These are phyloP conservation scores for Paraphoma chrysanthemicola DNA, from an alignment of 2,329 filamentous ascomycete genomes.

Conservation along the genomic window DNA sequence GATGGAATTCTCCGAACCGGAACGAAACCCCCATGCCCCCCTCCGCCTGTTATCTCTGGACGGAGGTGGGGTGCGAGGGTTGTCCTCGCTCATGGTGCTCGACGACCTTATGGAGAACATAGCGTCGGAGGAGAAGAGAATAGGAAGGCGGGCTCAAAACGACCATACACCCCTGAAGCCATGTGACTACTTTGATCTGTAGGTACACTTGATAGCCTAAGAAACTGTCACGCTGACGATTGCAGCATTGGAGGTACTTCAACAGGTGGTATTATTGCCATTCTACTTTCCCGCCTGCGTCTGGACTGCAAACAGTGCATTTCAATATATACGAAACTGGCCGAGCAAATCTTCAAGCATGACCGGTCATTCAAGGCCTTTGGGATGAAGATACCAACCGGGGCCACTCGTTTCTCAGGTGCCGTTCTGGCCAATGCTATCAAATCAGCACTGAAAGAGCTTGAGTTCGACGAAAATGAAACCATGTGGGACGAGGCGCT, in stretches of 20 bases:
- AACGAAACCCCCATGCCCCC: constrained; percentile 42
- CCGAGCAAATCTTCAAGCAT: constrained; percentile 48
- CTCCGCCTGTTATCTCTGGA: constrained; percentile 45
- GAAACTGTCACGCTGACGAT: background rate
- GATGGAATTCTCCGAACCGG: constrained; percentile 35
- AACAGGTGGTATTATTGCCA: constrained; percentile 50
- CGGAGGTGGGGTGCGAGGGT: constrained; percentile 48
- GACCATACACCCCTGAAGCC: constrained; percentile 42
- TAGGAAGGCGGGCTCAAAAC: constrained; percentile 34
- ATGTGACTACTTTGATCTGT: constrained; percentile 51
- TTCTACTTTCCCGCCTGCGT: constrained; percentile 47
- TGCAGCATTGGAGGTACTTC: constrained; percentile 46
- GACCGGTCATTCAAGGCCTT: constrained; percentile 44
- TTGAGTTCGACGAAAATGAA: constrained; percentile 44
- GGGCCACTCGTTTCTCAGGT: constrained; percentile 46
- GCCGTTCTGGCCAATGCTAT: constrained; percentile 46
- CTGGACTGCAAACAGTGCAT: constrained; percentile 48
- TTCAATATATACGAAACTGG: constrained; percentile 44
- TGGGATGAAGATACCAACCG: constrained; percentile 45
- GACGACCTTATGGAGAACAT: constrained; percentile 50
- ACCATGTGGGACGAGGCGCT: constrained; percentile 51
- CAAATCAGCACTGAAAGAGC: constrained; percentile 40
- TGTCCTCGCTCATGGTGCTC: constrained; percentile 49
- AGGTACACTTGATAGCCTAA: constrained; percentile 3
- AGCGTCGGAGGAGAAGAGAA: constrained; percentile 45